Percentiles rank a stretch among this genome's conserved stretches.
phyloP scores from a whole-genome alignment of 1,284 basidiomycete species.

The Cutaneotrichosporon cavernicola region DNA sequence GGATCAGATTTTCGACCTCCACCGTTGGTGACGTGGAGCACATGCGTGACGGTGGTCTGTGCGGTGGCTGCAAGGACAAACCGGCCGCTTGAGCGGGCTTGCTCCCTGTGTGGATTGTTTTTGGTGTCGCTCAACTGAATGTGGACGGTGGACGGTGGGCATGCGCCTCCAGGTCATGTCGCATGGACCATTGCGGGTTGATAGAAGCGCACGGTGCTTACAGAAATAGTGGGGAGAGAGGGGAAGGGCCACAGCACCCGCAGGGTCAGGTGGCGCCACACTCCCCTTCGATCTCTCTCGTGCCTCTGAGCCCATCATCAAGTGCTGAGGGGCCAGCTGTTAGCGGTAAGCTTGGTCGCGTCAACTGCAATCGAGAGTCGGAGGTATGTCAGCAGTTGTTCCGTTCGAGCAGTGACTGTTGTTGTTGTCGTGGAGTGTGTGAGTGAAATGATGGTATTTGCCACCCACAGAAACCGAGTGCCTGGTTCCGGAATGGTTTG shows the following conservation, averaged over 20 bases:
- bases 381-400: not conserved
- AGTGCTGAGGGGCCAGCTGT: not conserved
- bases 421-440: not conserved
- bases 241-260: not conserved
- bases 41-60: not conserved
- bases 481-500: not conserved
- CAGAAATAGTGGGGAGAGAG: not conserved
- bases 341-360: not conserved
- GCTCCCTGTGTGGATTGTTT: too few relatives aligned
- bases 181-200: not conserved
- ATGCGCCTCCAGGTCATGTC: not conserved
- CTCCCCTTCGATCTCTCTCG: not conserved
- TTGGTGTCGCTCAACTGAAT: too few relatives aligned
- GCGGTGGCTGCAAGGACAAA: slow-evolving; percentile 1
- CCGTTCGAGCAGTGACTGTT: not conserved
- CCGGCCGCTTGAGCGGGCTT: not conserved
- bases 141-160: not conserved
- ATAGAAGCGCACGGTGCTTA: not conserved
- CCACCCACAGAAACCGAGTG: not conserved
- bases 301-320: not conserved
- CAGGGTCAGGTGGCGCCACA: not conserved
- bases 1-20: not conserved
- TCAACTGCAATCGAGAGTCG: not conserved
- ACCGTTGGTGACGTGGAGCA: not conserved
- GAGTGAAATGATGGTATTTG: not conserved